Percentiles rank a stretch among this genome's conserved stretches.
Evolutionary conservation across 2,329 filamentous ascomycete genomes (phyloP).

Genomic region (Aspergillus persii): DNA sequence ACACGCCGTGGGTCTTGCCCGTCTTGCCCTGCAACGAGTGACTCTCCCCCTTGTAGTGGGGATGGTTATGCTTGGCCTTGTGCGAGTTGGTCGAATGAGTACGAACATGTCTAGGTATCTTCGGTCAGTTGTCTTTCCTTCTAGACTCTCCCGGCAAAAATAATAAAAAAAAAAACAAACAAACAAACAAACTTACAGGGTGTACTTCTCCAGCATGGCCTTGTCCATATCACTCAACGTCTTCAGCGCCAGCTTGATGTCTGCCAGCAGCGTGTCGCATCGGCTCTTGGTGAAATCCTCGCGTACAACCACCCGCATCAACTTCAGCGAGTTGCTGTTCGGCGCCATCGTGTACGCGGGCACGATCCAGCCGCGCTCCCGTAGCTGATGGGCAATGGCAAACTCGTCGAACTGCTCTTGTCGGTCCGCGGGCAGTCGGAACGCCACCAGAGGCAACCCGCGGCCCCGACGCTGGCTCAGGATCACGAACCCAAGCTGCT

Average conservation of each 20-base stretch:
- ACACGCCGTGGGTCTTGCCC: slow-evolving; percentile 86
- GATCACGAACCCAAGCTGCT: slow-evolving; percentile 77
- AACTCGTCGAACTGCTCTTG: slow-evolving; percentile 69
- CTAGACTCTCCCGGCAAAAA: neutral
- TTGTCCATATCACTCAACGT: slow-evolving; percentile 72
- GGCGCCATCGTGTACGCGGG: slow-evolving; percentile 98
- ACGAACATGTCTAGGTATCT: slow-evolving; percentile 47
- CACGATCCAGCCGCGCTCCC: slow-evolving; percentile 86
- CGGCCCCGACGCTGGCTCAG: slow-evolving; percentile 76
- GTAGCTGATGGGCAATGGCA: slow-evolving; percentile 77
- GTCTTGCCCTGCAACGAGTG: slow-evolving; percentile 87
- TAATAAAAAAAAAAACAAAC: too few relatives aligned
- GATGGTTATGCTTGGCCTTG: slow-evolving; percentile 52
- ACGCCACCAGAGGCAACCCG: slow-evolving; percentile 86
- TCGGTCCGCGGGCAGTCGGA: slow-evolving; percentile 64
- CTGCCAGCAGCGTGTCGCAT: slow-evolving; percentile 73
- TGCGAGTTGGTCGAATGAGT: slow-evolving; percentile 55
- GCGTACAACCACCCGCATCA: slow-evolving; percentile 87
- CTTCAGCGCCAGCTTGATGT: slow-evolving; percentile 74
- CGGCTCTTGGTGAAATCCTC: slow-evolving; percentile 85
- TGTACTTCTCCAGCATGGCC: slow-evolving; percentile 66
- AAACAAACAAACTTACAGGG: slow-evolving; percentile 56
- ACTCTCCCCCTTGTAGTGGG: slow-evolving; percentile 65
- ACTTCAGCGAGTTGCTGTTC: slow-evolving; percentile 76
- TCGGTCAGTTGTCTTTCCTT: neutral